Evolutionary conservation across 371 early-diverging fungal genomes (phyloP).

Genomic region (Mortierella sp.): DNA sequence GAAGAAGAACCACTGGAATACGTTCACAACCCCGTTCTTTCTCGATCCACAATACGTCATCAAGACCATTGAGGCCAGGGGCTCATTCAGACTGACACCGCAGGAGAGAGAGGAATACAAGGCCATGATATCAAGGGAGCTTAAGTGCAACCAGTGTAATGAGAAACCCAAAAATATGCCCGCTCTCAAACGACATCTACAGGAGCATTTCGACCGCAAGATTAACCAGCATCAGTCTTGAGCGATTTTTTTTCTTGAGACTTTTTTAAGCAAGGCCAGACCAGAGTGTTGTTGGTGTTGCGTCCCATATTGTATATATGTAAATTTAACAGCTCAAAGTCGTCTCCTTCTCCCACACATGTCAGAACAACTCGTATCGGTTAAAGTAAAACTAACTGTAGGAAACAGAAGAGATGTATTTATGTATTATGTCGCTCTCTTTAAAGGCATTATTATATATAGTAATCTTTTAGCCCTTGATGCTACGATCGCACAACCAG

Average conservation of each 20-base stretch:
- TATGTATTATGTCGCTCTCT: too few relatives aligned
- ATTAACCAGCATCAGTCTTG: not conserved
- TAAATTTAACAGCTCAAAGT: too few relatives aligned
- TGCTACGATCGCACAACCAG: conserved; percentile 4
- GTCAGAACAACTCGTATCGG: too few relatives aligned
- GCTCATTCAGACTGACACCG: conserved; percentile 17
- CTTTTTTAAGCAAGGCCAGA: too few relatives aligned
- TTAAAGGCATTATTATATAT: too few relatives aligned
- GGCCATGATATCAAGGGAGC: not conserved
- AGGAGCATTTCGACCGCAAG: conserved; percentile 11
- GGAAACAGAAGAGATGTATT: too few relatives aligned
- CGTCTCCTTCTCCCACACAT: too few relatives aligned
- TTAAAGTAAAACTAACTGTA: too few relatives aligned
- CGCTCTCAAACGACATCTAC: conserved; percentile 16
- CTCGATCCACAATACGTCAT: conserved; percentile 44
- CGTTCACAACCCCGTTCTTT: conserved; percentile 70
- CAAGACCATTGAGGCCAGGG: conserved; percentile 37
- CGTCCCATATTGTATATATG: too few relatives aligned
- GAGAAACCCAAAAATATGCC: conserved; percentile 12
- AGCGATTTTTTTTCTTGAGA: too few relatives aligned
- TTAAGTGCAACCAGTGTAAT: conserved; percentile 27
- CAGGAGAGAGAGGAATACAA: conserved; percentile 1
- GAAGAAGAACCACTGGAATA: conserved; percentile 71
- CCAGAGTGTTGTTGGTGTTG: too few relatives aligned
- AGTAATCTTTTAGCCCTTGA: too few relatives aligned